Conservation (phyloP, 192 early-diverging fungal species). For the Linnemannia zychae region DNA sequence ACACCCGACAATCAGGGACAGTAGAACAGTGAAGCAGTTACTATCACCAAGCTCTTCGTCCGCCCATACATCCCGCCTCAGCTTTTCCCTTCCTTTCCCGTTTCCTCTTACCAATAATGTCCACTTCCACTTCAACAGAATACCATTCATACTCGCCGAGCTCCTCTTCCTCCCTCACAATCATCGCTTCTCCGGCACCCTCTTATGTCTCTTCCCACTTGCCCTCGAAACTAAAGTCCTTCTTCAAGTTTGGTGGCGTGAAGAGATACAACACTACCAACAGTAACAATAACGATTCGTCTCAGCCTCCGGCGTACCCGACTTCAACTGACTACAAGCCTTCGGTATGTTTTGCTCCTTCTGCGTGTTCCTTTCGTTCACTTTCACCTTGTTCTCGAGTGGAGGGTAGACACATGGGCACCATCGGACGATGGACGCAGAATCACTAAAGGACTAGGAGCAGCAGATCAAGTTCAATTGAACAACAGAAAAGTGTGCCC, state of each 20-base stretch:
- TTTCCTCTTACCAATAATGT: background rate
- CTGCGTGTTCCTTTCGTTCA: background rate
- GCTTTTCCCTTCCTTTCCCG: background rate
- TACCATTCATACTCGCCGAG: slow-evolving; percentile 30
- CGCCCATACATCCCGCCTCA: background rate
- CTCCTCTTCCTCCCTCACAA: slow-evolving; percentile 42
- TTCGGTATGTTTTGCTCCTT: slow-evolving; percentile 25
- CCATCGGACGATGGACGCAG: too few species aligned
- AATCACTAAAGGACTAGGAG: too few species aligned
- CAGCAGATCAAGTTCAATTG: too few species aligned
- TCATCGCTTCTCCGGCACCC: slow-evolving; percentile 58
- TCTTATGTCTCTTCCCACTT: slow-evolving; percentile 51
- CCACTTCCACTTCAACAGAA: background rate
- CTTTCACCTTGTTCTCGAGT: background rate
- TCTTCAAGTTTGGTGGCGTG: slow-evolving; percentile 54
- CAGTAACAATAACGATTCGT: background rate
- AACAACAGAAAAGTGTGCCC: background rate
- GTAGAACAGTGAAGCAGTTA: too few species aligned
- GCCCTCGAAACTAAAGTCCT: slow-evolving; percentile 59
- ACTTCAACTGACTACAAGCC: slow-evolving; percentile 19
- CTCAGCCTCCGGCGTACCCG: slow-evolving; percentile 9
- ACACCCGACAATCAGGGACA: too few species aligned
- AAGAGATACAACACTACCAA: slow-evolving; percentile 18
- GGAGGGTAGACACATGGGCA: background rate
- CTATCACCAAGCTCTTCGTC: too few species aligned